phyloP scores from a whole-genome alignment of 495 filamentous ascomycete species.

The Stereocaulon alpinum region DNA sequence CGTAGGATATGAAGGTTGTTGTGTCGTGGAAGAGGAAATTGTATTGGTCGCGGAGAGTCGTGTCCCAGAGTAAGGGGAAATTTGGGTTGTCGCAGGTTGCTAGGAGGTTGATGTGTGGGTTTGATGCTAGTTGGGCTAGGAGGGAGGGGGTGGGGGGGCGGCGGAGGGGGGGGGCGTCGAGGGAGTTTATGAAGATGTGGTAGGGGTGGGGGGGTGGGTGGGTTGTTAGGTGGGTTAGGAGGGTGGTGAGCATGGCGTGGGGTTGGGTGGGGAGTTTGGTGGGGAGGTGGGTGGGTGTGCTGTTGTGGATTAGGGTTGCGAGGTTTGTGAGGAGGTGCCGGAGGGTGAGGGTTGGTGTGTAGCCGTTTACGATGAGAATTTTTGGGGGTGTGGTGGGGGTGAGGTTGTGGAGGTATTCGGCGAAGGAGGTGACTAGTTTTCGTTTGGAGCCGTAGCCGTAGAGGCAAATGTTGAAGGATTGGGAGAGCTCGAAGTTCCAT shows the following conservation, averaged over 20 bases:
- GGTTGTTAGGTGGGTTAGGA: constrained; percentile 48
- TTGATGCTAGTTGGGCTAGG: constrained; percentile 64
- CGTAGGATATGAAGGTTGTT: constrained; percentile 74
- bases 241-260: constrained; percentile 52
- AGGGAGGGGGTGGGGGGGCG: constrained; percentile 57
- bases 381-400: constrained; percentile 33
- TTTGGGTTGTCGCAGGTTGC: constrained; percentile 79
- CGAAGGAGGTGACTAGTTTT: constrained; percentile 63
- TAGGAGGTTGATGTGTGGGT: constrained; percentile 62
- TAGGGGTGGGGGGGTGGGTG: constrained; percentile 36
- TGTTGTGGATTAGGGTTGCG: constrained; percentile 50
- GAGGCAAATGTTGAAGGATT: constrained; percentile 83
- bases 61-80: constrained; percentile 85
- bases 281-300: constrained; percentile 32
- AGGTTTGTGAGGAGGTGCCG: constrained; percentile 71
- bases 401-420: constrained; percentile 53
- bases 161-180: constrained; percentile 71
- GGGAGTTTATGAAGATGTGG: constrained; percentile 71
- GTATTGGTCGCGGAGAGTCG: constrained; percentile 61
- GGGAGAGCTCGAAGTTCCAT: constrained; percentile 83
- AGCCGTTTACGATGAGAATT: constrained; percentile 84
- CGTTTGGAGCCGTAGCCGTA: constrained; percentile 91
- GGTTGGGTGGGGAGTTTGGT: constrained; percentile 52
- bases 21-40: constrained; percentile 88
- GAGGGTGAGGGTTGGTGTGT: constrained; percentile 62